Evolutionary conservation across 257 asterid species (phyloP), one percentile per base, ranked within the genome.

Genomic region (Cruciata laevipes): DNA sequence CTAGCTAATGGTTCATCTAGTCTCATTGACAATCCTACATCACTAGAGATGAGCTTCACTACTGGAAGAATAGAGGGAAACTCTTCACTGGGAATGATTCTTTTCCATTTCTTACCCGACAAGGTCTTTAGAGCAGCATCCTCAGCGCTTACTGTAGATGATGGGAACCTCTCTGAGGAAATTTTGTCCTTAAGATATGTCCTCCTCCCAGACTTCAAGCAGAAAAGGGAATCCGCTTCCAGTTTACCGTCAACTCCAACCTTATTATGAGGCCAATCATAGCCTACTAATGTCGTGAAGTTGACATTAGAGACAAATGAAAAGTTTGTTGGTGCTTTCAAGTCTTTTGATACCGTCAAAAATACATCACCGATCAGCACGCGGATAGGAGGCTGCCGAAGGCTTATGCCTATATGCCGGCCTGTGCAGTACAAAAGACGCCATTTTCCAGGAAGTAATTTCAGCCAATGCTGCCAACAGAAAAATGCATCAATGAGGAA

Each of bases 351-450:
- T 61, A 90, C 84, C 3, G 69, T 84, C 27, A 93, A 77, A 73
- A 77, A 86, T 47, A 75, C 98, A 18, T 88, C 85, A 7, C 96
- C 90, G 5, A 93, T 86, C 49, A 90, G 90, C 63, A 82, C 90
- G 27, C 97, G 83, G 65, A 75, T 62, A 61, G 84, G 52, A 65
- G 98, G 89, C 63, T 93, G 97, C 44, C 97, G 85, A 61, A 90
- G 86, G 74, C 97, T 93, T 52, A 90, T 76, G 31, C 97, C 99
- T 60, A 93, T 76, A 71, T 93, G 99, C 71, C 84, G 80, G 52
- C 99, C 99, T 0, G 99, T 93, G 82, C 86, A 80, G 57, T 88
- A 90, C 64, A 93, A 80, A 67, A 93, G 90, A 25, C 98, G 97
- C 98, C 98, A 93, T 60, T 86, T 90, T 25, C 98, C 98, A 69